These are phyloP conservation scores for Arabidopsis lyrata DNA, from an alignment of 441 rosid genomes.

Conservation along the genomic window DNA sequence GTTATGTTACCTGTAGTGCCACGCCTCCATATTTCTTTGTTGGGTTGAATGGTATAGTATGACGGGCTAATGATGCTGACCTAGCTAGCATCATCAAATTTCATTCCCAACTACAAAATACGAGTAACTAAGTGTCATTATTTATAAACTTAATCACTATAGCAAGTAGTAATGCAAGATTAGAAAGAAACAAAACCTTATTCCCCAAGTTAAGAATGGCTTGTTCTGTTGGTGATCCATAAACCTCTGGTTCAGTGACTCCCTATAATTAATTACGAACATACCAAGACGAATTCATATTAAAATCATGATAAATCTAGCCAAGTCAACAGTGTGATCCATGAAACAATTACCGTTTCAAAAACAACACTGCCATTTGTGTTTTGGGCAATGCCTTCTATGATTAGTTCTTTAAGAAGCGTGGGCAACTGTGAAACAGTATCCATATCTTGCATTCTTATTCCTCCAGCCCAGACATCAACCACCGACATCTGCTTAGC, in stretches of 20 bases:
- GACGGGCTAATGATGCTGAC: conserved; percentile 64
- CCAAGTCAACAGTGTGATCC: not conserved
- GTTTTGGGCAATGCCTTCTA: conserved; percentile 73
- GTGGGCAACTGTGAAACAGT: conserved; percentile 52
- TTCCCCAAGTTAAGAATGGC: conserved; percentile 88
- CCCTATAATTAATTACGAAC: conserved; percentile 32
- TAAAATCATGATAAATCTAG: too few relatives aligned
- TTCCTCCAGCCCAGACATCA: conserved; percentile 73
- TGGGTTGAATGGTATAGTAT: conserved; percentile 83
- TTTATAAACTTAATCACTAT: conserved; percentile 2
- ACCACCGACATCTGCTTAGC: conserved; percentile 78
- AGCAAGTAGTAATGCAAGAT: conserved; percentile 6
- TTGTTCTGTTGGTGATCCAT: conserved; percentile 75
- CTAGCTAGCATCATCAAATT: conserved; percentile 68
- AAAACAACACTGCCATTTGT: conserved; percentile 77
- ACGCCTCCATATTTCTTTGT: conserved; percentile 92
- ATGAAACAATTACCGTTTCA: conserved; percentile 55
- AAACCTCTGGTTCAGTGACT: conserved; percentile 32
- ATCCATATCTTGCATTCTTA: conserved; percentile 55
- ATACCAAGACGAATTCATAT: not conserved
- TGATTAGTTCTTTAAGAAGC: conserved; percentile 56
- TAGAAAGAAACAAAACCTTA: conserved; percentile 54
- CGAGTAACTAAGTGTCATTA: conserved; percentile 23
- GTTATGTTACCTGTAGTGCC: conserved; percentile 52
- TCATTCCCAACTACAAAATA: conserved; percentile 81